Base-by-base conservation (phyloP, 2,329 filamentous ascomycete genomes). In the Exophiala lecanii-corni region DNA sequence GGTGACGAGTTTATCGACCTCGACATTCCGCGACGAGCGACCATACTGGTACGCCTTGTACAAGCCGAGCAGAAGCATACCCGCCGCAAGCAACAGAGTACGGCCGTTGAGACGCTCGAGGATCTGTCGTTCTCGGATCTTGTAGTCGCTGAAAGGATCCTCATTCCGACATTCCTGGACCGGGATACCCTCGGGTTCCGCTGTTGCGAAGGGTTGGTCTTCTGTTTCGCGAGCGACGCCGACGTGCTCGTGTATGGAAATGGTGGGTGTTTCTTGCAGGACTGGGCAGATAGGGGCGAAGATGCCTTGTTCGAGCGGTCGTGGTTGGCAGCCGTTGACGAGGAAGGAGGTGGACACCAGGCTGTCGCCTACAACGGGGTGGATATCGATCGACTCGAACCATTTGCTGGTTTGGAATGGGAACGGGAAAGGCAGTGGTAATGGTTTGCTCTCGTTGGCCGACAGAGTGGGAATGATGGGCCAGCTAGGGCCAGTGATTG, bases 231-330 rank as follows among this genome's bases (percentile, higher is more conserved):
- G n/a, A n/a, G n/a, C n/a, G n/a, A n/a, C n/a, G n/a, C n/a, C 23
- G 23, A 25, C 28, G 6, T 35, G 15, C 18, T 30, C 12, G 5
- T 28, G 15, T 5, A 39, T 15, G 25, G 39, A 15, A 18, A 39
- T 9, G 10, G 26, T 25, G 9, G 35, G 26, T 19, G 31, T 19
- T 6, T 26, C 26, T 16, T 43, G 35, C 4, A 43, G 20, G 17
- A 39, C 41, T 6, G 41, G 41, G 19, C 41, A 43, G n/a, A 31
- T 16, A 6, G 41, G 41, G n/a, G 21, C 23, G 35, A 39, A 34
- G 19, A 43, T 30, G 2, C 12, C 41, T 21, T 25, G 25, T 10
- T 43, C 34, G 13, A 28, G 9, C 10, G 41, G 25, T 9, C 30
- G 35, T 5, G 25, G 35, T 4, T 26, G 13, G 18, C 41, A 39